Evolutionary conservation across 2,329 filamentous ascomycete species (phyloP).

Genomic region (Juglanconis sp.): DNA sequence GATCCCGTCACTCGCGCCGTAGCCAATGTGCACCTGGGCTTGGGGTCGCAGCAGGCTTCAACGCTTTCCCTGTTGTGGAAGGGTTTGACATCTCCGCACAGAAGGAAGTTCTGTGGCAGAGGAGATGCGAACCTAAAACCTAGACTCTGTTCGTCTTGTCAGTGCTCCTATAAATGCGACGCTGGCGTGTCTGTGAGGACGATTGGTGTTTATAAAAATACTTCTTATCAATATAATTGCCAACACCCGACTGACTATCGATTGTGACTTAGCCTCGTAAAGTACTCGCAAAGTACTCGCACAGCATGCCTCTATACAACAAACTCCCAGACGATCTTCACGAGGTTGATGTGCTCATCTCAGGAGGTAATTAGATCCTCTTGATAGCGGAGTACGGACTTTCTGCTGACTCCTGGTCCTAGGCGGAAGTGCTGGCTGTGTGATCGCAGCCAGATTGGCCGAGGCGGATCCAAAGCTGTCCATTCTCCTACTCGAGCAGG

Average conservation of each 20-base stretch:
- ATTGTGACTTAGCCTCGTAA: not conserved
- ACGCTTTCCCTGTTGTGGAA: not conserved
- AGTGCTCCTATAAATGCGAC: not conserved
- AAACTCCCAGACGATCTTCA: constrained; percentile 28
- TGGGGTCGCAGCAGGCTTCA: not conserved
- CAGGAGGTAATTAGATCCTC: constrained; percentile 34
- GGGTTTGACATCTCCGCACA: not conserved
- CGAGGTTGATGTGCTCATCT: constrained; percentile 51
- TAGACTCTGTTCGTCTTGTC: not conserved
- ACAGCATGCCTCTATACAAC: constrained; percentile 6
- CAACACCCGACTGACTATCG: not conserved
- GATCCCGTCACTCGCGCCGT: not conserved
- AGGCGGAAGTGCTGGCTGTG: constrained; percentile 46
- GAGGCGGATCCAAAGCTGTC: constrained; percentile 45
- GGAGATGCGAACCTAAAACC: not conserved
- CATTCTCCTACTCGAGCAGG: constrained; percentile 52
- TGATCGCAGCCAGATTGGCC: constrained; percentile 47
- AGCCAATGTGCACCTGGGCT: not conserved
- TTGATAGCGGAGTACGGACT: not conserved
- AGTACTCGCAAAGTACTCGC: not conserved
- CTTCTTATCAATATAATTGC: not conserved
- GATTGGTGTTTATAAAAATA: not conserved
- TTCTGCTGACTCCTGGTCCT: not conserved
- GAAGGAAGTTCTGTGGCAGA: not conserved
- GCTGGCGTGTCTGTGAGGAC: not conserved